Evolutionary conservation across 164 flowering plant species (phyloP), one percentile per base, ranked within the genome.

Genomic region (Vitis rotundifolia): DNA sequence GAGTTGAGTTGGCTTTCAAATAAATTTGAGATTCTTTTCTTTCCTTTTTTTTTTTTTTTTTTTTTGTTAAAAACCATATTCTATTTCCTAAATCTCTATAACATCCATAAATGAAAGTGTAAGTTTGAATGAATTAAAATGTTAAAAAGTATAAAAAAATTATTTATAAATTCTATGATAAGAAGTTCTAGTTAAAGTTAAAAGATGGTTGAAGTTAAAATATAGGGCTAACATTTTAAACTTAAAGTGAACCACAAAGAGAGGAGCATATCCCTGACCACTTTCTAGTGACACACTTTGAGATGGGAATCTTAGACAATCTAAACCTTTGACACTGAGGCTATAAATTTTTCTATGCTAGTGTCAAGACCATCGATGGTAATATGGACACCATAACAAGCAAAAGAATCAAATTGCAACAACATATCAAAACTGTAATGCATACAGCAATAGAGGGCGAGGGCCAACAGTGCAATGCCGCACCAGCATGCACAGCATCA

Each of bases 401-500:
- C 16, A 11, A 62, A 54, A 61, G 22, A 55, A 56, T 11, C n/a
- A 48, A 49, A 15, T 61, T 10, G 29, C 54, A 31, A 1, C 50
- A 13, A 47, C 0, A n/a, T 11, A 0, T n/a, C 14, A 61, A 67
- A 37, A 54, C n/a, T 12, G 14, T 56, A 68, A 54, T 72, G 58
- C 91, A 81, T 82, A 94, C 97, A 59, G 90, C 97, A 74, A 89
- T 54, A 69, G 94, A 92, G 50, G 97, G 97, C 61, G 97, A 92
- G 70, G 97, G 95, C 97, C 97, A 92, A 79, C 97, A 92, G 75
- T 92, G 99, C 67, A 94, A 60, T 56, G 99, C 99, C 73, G 97
- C 95, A 76, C 99, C 97, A 66, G 99, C 99, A 73, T 92, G 97
- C 75, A 94, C 90, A 63, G 97, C 99, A 78, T 94, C 97, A 63